A percentile compares a stretch with the other conserved stretches of the same genome.
phyloP scores from a whole-genome alignment of 2,329 filamentous ascomycete species.

The Sphaerulina populicola region DNA sequence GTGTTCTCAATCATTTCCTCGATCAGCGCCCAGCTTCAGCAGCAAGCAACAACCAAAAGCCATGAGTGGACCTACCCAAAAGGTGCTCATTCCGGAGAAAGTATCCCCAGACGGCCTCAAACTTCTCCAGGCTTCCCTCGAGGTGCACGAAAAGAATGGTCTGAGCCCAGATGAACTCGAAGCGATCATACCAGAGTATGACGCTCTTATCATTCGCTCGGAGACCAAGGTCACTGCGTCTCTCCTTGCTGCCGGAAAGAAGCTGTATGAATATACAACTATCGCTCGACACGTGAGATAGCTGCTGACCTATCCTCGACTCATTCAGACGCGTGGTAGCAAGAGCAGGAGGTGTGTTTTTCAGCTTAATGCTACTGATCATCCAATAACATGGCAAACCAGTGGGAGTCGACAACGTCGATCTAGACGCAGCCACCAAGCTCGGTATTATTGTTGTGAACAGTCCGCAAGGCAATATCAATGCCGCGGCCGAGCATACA shows the following conservation, averaged over 20 bases:
- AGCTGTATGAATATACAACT: conserved; percentile 38
- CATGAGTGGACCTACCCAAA: conserved; percentile 31
- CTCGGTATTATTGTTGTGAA: conserved; percentile 74
- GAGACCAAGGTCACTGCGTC: conserved; percentile 70
- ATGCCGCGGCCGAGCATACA: conserved; percentile 51
- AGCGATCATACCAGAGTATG: conserved; percentile 60
- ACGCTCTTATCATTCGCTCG: conserved; percentile 70
- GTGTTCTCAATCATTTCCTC: not conserved
- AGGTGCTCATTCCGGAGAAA: conserved; percentile 69
- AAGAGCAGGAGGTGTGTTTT: conserved; percentile 49
- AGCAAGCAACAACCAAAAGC: conserved; percentile 9
- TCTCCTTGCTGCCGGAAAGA: conserved; percentile 57
- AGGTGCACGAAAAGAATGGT: conserved; percentile 60
- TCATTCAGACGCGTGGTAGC: conserved; percentile 57
- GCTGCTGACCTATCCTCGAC: not conserved
- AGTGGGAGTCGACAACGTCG: conserved; percentile 75
- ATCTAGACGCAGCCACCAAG: conserved; percentile 60
- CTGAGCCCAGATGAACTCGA: conserved; percentile 57
- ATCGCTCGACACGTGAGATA: not conserved
- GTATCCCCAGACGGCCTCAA: conserved; percentile 69
- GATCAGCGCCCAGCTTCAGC: not conserved
- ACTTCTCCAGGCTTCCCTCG: conserved; percentile 56
- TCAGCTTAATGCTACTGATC: not conserved
- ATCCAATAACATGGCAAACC: not conserved
- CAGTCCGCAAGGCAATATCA: conserved; percentile 69